Percentiles rank a stretch among this genome's conserved stretches.
Conservation (phyloP, 495 filamentous ascomycete genomes). For the Annulohypoxylon stygium region DNA sequence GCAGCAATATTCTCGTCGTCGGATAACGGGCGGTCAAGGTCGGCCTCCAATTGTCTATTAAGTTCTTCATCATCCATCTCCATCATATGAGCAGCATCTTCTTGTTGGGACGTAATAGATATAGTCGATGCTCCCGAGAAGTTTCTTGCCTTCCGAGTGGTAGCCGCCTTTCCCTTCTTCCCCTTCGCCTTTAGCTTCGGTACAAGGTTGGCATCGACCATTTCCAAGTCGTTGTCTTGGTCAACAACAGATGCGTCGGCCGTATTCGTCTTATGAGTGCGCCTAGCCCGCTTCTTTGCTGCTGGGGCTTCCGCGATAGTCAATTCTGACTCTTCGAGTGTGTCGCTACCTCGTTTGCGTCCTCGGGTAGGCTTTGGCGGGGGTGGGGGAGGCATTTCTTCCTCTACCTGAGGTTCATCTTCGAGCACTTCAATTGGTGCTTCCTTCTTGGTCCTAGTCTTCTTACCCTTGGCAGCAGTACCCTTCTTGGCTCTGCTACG, state of each 20-base stretch:
- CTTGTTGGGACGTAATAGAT: conserved; percentile 56
- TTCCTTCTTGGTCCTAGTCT: conserved; percentile 70
- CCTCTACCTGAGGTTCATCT: conserved; percentile 54
- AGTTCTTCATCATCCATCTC: conserved; percentile 74
- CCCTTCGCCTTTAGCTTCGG: conserved; percentile 45
- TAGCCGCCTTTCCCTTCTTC: conserved; percentile 53
- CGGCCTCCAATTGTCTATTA: conserved; percentile 75
- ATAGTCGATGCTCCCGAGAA: conserved; percentile 61
- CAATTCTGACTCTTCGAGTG: conserved; percentile 61
- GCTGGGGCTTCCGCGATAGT: conserved; percentile 65
- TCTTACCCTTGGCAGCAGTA: conserved; percentile 58
- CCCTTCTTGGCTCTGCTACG: conserved; percentile 65
- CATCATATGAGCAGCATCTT: conserved; percentile 54
- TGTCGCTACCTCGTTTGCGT: conserved; percentile 76
- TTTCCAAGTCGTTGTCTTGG: conserved; percentile 51
- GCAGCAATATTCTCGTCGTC: conserved; percentile 65
- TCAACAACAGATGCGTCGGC: conserved; percentile 44
- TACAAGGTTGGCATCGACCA: conserved; percentile 49
- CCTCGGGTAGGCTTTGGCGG: conserved; percentile 64
- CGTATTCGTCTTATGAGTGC: conserved; percentile 56
- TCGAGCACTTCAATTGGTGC: conserved; percentile 67
- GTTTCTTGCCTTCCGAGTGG: conserved; percentile 64
- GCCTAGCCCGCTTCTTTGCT: conserved; percentile 75
- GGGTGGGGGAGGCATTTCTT: conserved; percentile 55
- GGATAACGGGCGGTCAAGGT: conserved; percentile 70